Percentiles rank a stretch among this genome's conserved stretches.
Evolutionary conservation across 306 rosid species (phyloP).

Genomic region (Hylodesmum podocarpum): DNA sequence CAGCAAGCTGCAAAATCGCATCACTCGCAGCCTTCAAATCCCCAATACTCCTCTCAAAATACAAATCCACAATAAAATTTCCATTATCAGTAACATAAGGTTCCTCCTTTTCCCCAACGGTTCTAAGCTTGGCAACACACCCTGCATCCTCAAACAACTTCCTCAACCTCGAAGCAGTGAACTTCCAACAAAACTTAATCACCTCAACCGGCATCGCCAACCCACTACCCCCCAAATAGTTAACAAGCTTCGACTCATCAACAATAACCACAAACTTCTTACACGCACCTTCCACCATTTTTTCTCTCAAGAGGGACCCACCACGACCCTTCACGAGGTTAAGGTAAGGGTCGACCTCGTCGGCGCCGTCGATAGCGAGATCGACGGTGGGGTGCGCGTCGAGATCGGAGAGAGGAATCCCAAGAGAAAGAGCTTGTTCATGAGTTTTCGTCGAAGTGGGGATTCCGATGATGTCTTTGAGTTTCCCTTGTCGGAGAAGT

Average conservation of each 20-base stretch:
- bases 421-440: conserved; percentile 68
- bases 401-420: conserved; percentile 79
- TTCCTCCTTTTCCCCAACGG: conserved; percentile 38
- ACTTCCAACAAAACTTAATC: conserved; percentile 78
- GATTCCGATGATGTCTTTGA: conserved; percentile 63
- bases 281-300: conserved; percentile 81
- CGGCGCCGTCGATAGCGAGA: conserved; percentile 92
- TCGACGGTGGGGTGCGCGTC: conserved; percentile 68
- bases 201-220: conserved; percentile 89
- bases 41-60: conserved; percentile 64
- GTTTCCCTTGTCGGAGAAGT: conserved; percentile 68
- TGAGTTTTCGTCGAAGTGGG: conserved; percentile 81
- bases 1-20: conserved; percentile 64
- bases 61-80: conserved; percentile 73
- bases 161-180: conserved; percentile 54
- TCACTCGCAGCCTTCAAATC: conserved; percentile 81
- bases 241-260: conserved; percentile 76
- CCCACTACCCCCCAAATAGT: conserved; percentile 67
- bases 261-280: conserved; percentile 75
- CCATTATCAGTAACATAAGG: conserved; percentile 80
- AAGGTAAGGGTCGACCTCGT: conserved; percentile 75
- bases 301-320: conserved; percentile 79
- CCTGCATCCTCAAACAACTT: conserved; percentile 54
- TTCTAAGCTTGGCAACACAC: conserved; percentile 68
- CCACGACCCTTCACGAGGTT: conserved; percentile 89